Conservation (phyloP, 2,329 filamentous ascomycete species). For the Mycocentrospora acerina region DNA sequence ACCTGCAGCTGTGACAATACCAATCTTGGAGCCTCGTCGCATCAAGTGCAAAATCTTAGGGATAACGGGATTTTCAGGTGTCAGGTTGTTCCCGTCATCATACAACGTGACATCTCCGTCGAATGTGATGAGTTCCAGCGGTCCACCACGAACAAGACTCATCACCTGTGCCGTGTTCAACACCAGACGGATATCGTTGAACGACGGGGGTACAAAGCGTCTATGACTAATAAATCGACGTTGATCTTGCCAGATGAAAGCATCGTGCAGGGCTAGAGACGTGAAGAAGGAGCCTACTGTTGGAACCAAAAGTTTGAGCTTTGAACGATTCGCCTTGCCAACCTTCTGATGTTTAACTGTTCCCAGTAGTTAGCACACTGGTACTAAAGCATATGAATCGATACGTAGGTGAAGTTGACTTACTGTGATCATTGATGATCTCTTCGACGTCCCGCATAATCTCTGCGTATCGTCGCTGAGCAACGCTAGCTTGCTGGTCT, state of each 20-base stretch:
- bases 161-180: constrained; percentile 95
- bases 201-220: constrained; percentile 91
- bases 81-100: constrained; percentile 74
- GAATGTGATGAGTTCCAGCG: constrained; percentile 86
- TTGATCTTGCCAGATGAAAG: constrained; percentile 86
- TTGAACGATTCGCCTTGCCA: constrained; percentile 71
- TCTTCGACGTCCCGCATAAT: constrained; percentile 92
- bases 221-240: constrained; percentile 85
- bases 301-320: constrained; percentile 88
- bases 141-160: constrained; percentile 74
- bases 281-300: constrained; percentile 95
- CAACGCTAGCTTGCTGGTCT: constrained; percentile 72
- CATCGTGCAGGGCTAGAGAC: constrained; percentile 78
- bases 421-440: constrained; percentile 90
- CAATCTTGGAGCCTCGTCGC: constrained; percentile 75
- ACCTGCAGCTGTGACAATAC: constrained; percentile 94
- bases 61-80: constrained; percentile 75
- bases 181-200: constrained; percentile 92
- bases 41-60: constrained; percentile 69
- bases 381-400: background rate
- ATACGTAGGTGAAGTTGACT: constrained; percentile 19
- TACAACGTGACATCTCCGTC: constrained; percentile 98
- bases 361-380: constrained; percentile 4
- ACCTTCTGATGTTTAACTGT: constrained; percentile 70
- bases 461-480: constrained; percentile 87